Evolutionary conservation across 176 grass and related monocot species (phyloP), one percentile per base, ranked within the genome.

Genomic region (Canna indica): DNA sequence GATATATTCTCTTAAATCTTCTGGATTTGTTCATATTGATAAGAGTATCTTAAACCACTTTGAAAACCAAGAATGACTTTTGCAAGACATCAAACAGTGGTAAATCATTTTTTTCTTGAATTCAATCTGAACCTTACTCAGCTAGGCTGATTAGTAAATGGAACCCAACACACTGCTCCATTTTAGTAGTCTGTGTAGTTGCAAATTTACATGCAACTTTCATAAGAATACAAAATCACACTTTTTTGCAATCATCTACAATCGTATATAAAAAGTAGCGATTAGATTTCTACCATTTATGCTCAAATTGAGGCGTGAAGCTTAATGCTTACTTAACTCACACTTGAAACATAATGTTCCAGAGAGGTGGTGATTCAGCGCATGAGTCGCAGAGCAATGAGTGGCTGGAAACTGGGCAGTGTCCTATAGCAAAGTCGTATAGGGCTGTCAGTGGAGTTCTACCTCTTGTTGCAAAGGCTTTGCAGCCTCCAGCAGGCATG

Each of bases 341-440:
- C 26, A 36, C 66, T 75, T 70, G 22, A 11, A 1, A 57, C 18
- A 42, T 59, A 27, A 80, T 18, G 1, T 44, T 81, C 77, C 85
- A 95, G 91, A 86, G 79, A 28, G 69, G 79, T 74, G 76, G 82
- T 8, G 47, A 82, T 52, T 47, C 85, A 26, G 78, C 77, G 45
- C 85, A 91, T 61, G 82, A 95, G 78, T 83, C 87, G 7, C 80
- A 76, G 60, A 87, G 82, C 75, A 83, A 88, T 7, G 84, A 95
- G 64, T 95, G 91, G 91, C 67, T 95, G 59, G 77, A 90, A 80
- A 90, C 26, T 22, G 84, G 87, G 3, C 84, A 95, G 80, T 95
- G 91, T 42, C 91, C 87, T 2, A 84, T 95, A 27, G 85, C 80
- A 46, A 88, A 82, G 53, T 95, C 91, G 28, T 95, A 85, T 48